These are phyloP conservation scores for Basidiobolus meristosporus DNA, from an alignment of 371 early-diverging fungal genomes.

Conservation along the genomic window DNA sequence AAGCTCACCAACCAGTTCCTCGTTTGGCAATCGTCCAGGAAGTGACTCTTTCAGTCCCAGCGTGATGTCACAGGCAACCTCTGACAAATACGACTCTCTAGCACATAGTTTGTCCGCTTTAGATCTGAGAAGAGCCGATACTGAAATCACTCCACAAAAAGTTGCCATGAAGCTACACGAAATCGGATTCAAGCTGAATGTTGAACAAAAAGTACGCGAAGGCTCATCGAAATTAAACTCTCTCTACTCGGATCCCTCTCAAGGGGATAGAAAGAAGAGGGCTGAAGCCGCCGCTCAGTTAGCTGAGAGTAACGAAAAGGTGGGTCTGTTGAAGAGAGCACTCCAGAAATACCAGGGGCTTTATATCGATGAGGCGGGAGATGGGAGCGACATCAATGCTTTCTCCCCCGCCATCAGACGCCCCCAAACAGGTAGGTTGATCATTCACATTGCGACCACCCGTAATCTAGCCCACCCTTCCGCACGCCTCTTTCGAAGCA, in stretches of 20 bases:
- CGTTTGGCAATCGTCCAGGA: not conserved
- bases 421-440: constrained; percentile 51
- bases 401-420: constrained; percentile 43
- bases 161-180: constrained; percentile 72
- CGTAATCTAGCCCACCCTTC: constrained; percentile 45
- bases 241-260: constrained; percentile 14
- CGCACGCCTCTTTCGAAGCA: constrained; percentile 22
- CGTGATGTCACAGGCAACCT: not conserved
- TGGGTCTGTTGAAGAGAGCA: constrained; percentile 55
- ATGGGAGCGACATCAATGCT: constrained; percentile 25
- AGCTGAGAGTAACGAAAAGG: constrained; percentile 58
- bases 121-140: not conserved
- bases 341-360: constrained; percentile 69
- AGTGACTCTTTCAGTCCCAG: not conserved
- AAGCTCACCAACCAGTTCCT: not conserved
- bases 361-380: constrained; percentile 51
- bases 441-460: constrained; percentile 40
- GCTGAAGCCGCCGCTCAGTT: constrained; percentile 42
- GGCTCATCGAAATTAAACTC: constrained; percentile 33
- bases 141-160: constrained; percentile 45
- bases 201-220: constrained; percentile 70
- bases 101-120: not conserved
- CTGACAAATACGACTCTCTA: not conserved
- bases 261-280: constrained; percentile 34
- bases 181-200: constrained; percentile 67